Evolutionary conservation across 1,284 basidiomycete genomes (phyloP).

Genomic region (Leccinum laetum): DNA sequence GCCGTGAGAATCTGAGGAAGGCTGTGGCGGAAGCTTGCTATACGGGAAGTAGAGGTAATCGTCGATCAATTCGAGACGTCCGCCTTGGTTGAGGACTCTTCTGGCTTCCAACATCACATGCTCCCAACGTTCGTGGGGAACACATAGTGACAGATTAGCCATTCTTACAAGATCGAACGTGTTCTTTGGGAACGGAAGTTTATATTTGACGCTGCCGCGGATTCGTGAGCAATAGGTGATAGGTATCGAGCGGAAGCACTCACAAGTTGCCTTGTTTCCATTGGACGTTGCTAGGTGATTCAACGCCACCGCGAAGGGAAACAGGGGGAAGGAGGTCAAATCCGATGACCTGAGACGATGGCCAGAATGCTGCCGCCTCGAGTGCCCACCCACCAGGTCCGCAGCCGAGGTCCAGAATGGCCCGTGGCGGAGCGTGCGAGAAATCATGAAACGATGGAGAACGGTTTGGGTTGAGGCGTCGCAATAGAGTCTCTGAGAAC

Average conservation of each 20-base stretch:
- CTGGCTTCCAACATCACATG: conserved; percentile 55
- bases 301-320: conserved; percentile 29
- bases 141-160: conserved; percentile 59
- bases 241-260: conserved; percentile 26
- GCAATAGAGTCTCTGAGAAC: conserved; percentile 52
- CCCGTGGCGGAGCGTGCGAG: conserved; percentile 46
- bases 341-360: conserved; percentile 53
- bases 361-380: conserved; percentile 62
- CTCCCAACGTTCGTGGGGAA: conserved; percentile 60
- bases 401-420: conserved; percentile 73
- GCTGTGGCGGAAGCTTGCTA: conserved; percentile 26
- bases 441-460: conserved; percentile 62
- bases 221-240: conserved; percentile 9
- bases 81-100: conserved; percentile 60
- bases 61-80: conserved; percentile 70
- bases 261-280: conserved; percentile 69
- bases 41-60: conserved; percentile 68
- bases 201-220: conserved; percentile 47
- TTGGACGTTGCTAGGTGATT: conserved; percentile 45
- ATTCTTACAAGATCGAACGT: conserved; percentile 72
- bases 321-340: conserved; percentile 58
- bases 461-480: conserved; percentile 46
- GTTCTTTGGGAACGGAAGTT: conserved; percentile 57
- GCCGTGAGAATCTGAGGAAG: conserved; percentile 7
- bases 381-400: conserved; percentile 66